phyloP scores from a whole-genome alignment of 1,284 basidiomycete genomes.

The Spongiforma sp. region DNA sequence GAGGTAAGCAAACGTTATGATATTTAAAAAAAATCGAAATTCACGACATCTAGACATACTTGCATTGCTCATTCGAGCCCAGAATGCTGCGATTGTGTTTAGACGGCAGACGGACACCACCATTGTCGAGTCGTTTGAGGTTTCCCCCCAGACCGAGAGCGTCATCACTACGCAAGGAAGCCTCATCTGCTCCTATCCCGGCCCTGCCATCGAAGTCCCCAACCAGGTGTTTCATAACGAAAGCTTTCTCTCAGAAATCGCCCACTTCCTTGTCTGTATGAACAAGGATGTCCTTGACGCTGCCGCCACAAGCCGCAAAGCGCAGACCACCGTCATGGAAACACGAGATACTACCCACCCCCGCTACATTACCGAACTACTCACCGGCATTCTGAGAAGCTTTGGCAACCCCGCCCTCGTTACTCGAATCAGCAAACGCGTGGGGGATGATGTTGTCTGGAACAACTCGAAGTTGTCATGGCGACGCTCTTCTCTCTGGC shows the following conservation, averaged over 20 bases:
- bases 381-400: background rate
- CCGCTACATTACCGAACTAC: background rate
- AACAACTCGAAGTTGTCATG: conserved; percentile 32
- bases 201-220: conserved; percentile 34
- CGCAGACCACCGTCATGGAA: background rate
- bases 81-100: conserved; percentile 42
- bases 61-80: conserved; percentile 36
- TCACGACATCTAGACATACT: conserved; percentile 27
- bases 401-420: background rate
- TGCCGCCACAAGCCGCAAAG: background rate
- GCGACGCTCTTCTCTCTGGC: conserved; percentile 42
- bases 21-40: background rate
- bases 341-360: background rate
- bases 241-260: conserved; percentile 17
- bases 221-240: conserved; percentile 20
- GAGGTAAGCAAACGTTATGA: background rate
- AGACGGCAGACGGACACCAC: conserved; percentile 23
- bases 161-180: background rate
- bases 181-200: conserved; percentile 39
- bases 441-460: conserved; percentile 12
- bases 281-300: background rate
- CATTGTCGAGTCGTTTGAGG: conserved; percentile 35
- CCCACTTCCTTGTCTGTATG: background rate
- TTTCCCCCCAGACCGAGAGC: background rate
- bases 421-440: background rate